Percentiles rank a stretch among this genome's conserved stretches.
Conservation (phyloP, 768 basidiomycete species). For the Leucosporidium creatinivorum region DNA sequence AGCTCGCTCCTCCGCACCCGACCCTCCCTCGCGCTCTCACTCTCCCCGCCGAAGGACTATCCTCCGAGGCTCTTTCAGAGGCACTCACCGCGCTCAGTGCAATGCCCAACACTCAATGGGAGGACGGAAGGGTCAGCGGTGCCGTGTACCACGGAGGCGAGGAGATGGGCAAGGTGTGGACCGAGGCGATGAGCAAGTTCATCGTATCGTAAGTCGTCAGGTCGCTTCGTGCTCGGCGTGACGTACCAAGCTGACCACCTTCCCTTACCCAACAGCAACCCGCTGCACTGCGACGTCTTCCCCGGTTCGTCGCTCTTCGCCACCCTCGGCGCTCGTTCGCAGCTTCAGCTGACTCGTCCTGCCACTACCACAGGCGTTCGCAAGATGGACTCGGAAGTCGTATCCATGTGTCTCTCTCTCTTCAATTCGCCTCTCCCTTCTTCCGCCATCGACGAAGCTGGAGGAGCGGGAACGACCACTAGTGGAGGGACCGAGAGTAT, state of each 20-base stretch:
- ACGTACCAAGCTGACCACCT: not conserved
- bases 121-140: conserved; percentile 23
- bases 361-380: conserved; percentile 53
- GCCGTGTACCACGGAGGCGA: conserved; percentile 31
- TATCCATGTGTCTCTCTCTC: conserved; percentile 39
- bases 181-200: conserved; percentile 71
- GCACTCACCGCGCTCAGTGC: not conserved
- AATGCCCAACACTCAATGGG: conserved; percentile 28
- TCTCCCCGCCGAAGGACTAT: conserved; percentile 14
- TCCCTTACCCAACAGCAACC: conserved; percentile 44
- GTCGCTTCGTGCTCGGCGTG: too few relatives aligned
- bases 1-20: conserved; percentile 14
- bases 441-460: conserved; percentile 21
- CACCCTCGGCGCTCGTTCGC: not conserved
- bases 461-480: conserved; percentile 85
- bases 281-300: conserved; percentile 87
- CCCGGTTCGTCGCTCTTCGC: conserved; percentile 45
- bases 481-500: conserved; percentile 95
- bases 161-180: conserved; percentile 50
- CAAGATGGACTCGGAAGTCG: conserved; percentile 87
- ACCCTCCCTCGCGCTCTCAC: not conserved
- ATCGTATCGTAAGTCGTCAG: conserved; percentile 54
- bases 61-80: not conserved
- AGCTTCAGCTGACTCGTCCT: not conserved
- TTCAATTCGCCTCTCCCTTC: conserved; percentile 55